Base-by-base conservation (phyloP, 2,329 filamentous ascomycete species). In the Apiospora kogelbergensis region DNA sequence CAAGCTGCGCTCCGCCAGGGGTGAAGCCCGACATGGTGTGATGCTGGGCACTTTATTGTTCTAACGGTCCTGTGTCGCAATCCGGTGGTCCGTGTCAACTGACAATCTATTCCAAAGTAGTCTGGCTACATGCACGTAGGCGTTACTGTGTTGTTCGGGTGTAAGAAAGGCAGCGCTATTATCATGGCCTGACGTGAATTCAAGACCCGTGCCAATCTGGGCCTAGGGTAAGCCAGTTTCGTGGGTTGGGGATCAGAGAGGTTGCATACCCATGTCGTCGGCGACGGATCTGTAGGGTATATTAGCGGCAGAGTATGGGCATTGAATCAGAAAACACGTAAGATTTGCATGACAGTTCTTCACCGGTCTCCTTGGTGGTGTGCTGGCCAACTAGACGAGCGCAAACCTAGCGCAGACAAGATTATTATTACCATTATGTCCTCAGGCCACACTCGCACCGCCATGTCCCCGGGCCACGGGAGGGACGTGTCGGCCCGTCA, bases 231-330 rank as follows among this genome's bases (percentile, higher is more conserved):
- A 60, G 53, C 48, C 53, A 60, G 53, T 37, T 33, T 60, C 53
- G 53, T 11, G 26, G 53, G 26, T 37, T 37, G n/a, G 30, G 53
- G 30, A 17, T 30, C 26, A 57, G 26, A 60, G 53, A 60, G 53
- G 53, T 60, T 60, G 53, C 53, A 60, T 60, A 60, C 53, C 53
- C 53, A 60, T 60, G 53, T 60, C 30, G 53, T 37, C 53, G 53
- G 30, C 53, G 53, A 60, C 26, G 30, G 30, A 33, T n/a, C 33
- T 33, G 53, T 60, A 60, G 53, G 53, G 53, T 60, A 60, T 60
- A 60, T 37, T 22, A 60, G 30, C 30, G 53, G 53, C 26, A 33
- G 20, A n/a, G 53, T 60, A 60, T 37, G 53, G 26, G 53, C 30
- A 60, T 17, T n/a, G 17, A 37, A 60, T 10, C 53, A 60, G 53